Evolutionary conservation across 257 asterid species (phyloP), one percentile per base, ranked within the genome.

Genomic region (Ophiorrhiza pumila): DNA sequence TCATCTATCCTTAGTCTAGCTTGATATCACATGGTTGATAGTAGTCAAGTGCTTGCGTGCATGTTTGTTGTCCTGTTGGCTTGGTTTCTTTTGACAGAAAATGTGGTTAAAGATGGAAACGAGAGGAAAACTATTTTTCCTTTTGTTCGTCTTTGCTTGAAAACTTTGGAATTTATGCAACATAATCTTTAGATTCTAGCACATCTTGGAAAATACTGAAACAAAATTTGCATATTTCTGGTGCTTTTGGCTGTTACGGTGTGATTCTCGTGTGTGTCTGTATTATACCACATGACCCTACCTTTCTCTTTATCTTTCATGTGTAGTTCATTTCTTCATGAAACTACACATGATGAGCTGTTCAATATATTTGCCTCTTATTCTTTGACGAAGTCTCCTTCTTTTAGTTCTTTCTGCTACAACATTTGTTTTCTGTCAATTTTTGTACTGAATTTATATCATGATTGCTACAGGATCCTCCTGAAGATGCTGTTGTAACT

Each of bases 401-500:
- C 31, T 39, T 57, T 75, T 2, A 15, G 5, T 56, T 31, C 62
- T 29, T 27, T 43, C 10, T 42, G 41, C 23, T 37, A 17, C 65
- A 43, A 45, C 41, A 15, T 69, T 69, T 20, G 59, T 15, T 29
- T 58, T 78, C 35, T 56, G 20, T 68, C 53, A 4, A 15, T 58
- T 58, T 20, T 68, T 43, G 66, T 46, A 37, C 69, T 72, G 37
- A 59, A 71, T 45, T 59, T n/a, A 2, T 65, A 27, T 75, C 70
- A 58, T 69, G 46, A 31, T 69, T 35, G 22, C 79, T 64, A 41
- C 87, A 92, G 99, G 99, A 95, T 74, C 91, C 98, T 43, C 99
- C 99, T 37, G 98, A 95, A 89, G 99, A 90, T 78, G 93, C 97
- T 67, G 95, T 89, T 74, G 90, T 92, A 55, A 85, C 99, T 45